Evolutionary conservation across 2,329 filamentous ascomycete species (phyloP).

Genomic region (Sarocladium strictum): DNA sequence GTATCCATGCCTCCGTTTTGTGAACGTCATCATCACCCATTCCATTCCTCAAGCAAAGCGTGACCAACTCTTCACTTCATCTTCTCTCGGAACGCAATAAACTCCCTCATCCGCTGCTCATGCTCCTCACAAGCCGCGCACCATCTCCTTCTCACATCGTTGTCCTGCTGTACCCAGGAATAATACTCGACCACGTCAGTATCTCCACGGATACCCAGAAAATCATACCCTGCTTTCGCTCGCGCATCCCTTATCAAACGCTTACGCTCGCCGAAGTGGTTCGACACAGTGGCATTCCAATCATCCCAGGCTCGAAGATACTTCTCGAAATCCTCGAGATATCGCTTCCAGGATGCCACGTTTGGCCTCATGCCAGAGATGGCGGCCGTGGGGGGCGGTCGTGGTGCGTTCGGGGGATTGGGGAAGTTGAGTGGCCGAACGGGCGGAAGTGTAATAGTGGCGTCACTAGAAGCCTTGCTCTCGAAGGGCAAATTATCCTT

Average conservation of each 20-base stretch:
- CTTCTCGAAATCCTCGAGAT: conserved; percentile 44
- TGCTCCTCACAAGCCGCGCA: conserved; percentile 53
- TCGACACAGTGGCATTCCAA: conserved; percentile 47
- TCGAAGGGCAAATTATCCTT: conserved; percentile 52
- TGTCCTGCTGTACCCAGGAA: conserved; percentile 57
- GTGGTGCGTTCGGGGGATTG: conserved; percentile 42
- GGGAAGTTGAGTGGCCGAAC: conserved; percentile 38
- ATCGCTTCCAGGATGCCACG: conserved; percentile 40
- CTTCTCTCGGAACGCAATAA: conserved; percentile 41
- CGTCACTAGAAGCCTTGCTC: conserved; percentile 39
- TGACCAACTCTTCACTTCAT: conserved; percentile 26
- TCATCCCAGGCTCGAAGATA: conserved; percentile 46
- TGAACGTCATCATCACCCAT: not conserved
- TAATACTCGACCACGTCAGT: conserved; percentile 52
- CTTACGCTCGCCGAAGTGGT: conserved; percentile 50
- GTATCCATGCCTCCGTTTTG: not conserved
- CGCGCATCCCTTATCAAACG: conserved; percentile 32
- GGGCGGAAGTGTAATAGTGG: conserved; percentile 28
- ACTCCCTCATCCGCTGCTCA: conserved; percentile 51
- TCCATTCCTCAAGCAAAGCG: not conserved
- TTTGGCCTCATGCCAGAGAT: conserved; percentile 39
- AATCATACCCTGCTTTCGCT: conserved; percentile 36
- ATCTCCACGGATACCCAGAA: conserved; percentile 37
- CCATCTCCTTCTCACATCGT: conserved; percentile 57
- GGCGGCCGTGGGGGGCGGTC: conserved; percentile 35